phyloP scores from a whole-genome alignment of 371 early-diverging fungal genomes.

The Mucor saturninus region DNA sequence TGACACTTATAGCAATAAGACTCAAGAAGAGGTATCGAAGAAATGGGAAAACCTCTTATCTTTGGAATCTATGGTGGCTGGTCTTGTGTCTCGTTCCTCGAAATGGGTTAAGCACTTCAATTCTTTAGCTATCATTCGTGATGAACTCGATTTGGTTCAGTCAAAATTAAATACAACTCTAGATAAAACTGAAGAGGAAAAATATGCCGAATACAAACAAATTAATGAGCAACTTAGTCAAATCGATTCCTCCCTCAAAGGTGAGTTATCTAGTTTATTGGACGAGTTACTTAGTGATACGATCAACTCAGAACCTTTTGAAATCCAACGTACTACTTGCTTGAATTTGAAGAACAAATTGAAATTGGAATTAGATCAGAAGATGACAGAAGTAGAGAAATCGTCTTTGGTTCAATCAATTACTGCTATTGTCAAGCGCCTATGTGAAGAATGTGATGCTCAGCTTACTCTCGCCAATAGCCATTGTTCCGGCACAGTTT shows the following conservation, averaged over 20 bases:
- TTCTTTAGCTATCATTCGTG: neutral
- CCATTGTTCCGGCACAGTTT: neutral
- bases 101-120: constrained; percentile 24
- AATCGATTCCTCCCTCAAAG: neutral
- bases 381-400: constrained; percentile 5
- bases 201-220: neutral
- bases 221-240: neutral
- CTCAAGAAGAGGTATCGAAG: neutral
- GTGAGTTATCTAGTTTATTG: constrained; percentile 1
- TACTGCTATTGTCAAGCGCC: neutral
- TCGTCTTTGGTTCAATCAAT: neutral
- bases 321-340: neutral
- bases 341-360: neutral
- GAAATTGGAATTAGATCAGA: neutral
- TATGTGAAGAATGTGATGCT: neutral
- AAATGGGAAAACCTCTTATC: constrained; percentile 16
- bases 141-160: constrained; percentile 4
- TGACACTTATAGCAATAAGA: neutral
- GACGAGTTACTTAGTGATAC: constrained; percentile 11
- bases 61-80: constrained; percentile 10
- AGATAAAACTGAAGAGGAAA: neutral
- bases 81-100: constrained; percentile 19
- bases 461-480: neutral
- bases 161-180: neutral
- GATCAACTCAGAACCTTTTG: constrained; percentile 1